These are phyloP conservation scores for Gloeostereum incarnatum DNA, from an alignment of 768 basidiomycete species.

Conservation along the genomic window DNA sequence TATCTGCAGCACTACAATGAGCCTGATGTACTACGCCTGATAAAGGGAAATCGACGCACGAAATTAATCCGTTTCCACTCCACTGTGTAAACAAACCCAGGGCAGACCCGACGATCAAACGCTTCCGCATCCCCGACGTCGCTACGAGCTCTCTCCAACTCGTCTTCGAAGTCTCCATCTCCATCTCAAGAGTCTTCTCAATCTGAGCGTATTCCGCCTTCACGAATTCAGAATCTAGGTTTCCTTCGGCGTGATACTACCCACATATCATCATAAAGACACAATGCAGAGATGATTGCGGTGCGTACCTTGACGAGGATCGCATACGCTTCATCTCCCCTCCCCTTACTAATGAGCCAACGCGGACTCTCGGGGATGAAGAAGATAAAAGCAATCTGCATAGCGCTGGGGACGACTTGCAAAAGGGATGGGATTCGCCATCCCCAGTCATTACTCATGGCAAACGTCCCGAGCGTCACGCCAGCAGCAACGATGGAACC, in stretches of 20 bases:
- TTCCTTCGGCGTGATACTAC: constrained; percentile 56
- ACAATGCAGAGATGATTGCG: no score
- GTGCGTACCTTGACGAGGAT: constrained; percentile 44
- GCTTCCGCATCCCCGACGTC: constrained; percentile 41
- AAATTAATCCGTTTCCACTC: constrained; percentile 54
- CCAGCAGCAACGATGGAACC: constrained; percentile 53
- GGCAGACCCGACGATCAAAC: constrained; percentile 37
- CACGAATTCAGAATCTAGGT: constrained; percentile 42
- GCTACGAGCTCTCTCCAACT: constrained; percentile 37
- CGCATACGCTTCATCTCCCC: constrained; percentile 34
- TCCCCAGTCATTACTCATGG: constrained; percentile 47
- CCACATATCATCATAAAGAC: no score
- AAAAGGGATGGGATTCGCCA: constrained; percentile 66
- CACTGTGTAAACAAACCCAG: constrained; percentile 53
- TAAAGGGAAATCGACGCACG: constrained; percentile 21
- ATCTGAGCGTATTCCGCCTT: constrained; percentile 52
- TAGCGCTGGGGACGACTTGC: constrained; percentile 40
- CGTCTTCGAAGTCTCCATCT: constrained; percentile 34
- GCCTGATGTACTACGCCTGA: not conserved
- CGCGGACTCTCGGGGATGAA: constrained; percentile 59
- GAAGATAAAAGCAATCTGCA: constrained; percentile 47
- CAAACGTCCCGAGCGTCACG: constrained; percentile 56
- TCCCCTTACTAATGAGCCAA: constrained; percentile 53
- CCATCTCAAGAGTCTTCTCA: constrained; percentile 42
- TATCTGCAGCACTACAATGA: constrained; percentile 23